Evolutionary conservation across 2,329 filamentous ascomycete genomes (phyloP), one percentile per base, ranked within the genome.

Genomic region (Penicillium sclerotigenum): DNA sequence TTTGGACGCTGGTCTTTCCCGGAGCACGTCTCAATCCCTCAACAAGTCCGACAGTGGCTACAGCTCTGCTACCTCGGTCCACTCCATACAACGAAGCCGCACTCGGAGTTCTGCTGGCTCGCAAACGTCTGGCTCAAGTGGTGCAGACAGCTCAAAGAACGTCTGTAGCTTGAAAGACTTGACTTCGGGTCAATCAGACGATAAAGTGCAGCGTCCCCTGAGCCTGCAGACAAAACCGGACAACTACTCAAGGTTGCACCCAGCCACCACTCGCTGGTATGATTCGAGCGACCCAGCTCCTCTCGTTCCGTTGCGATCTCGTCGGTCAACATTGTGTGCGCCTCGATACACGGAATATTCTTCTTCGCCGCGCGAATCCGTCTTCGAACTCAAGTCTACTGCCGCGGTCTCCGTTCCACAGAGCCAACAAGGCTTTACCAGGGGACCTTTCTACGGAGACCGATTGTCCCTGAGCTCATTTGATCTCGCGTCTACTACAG

Each of bases 21-120:
- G 57, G 41, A 67, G 60, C 33, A 56, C 56, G 4, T 58, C 64
- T 33, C 62, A 53, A 20, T 65, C 68, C 5, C 62, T 70, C 34
- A 66, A 59, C 51, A 73, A 74, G 49, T 65, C 65, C 13, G 73
- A 75, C 53, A 75, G 72, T 50, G 73, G 73, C 20, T 75, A 75
- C 53, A 74, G 72, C 52, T 75, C 72, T 31, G 68, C 69, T 13
- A 65, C 68, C 9, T 74, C 72, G 1, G 51, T 68, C 18, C 64
- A 64, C 41, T 73, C 70, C 11, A 47, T 65, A 37, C 67, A 64
- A 18, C 60, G 60, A 18, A 66, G 59, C 34, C 61, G 58, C 18
- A 63, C 65, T 37, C 59, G 64, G 29, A 59, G 47, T 1, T 71
- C 69, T 3, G 51, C 67, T 18, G 69, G 66, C 47, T 71, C 68